phyloP scores from a whole-genome alignment of 148 eudicot species.

The Camellia lanceoleosa region DNA sequence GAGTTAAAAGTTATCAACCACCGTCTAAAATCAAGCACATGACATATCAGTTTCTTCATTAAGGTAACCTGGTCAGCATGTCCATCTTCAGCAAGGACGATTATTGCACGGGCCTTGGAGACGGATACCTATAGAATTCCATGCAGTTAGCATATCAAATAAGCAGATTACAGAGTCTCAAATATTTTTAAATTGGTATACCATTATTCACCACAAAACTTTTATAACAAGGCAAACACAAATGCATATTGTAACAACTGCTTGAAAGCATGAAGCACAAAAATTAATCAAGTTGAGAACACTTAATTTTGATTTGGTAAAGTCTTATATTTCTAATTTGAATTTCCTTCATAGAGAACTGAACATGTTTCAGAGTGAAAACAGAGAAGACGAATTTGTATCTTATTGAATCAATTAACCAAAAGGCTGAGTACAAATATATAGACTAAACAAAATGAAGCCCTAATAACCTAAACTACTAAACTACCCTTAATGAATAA shows the following conservation, averaged over 20 bases:
- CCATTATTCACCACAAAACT: background rate
- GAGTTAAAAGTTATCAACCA: background rate
- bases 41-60: background rate
- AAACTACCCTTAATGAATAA: no score
- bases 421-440: no score
- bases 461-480: no score
- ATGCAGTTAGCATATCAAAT: conserved; percentile 19
- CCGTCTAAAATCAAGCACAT: background rate
- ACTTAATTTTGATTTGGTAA: background rate
- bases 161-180: background rate
- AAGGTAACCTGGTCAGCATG: conserved; percentile 55
- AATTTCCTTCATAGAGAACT: background rate
- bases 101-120: conserved; percentile 59
- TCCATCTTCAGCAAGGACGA: conserved; percentile 67
- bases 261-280: background rate
- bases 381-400: no score
- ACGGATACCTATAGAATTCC: conserved; percentile 42
- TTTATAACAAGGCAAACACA: background rate
- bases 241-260: background rate
- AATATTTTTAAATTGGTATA: background rate
- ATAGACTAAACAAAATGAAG: no score
- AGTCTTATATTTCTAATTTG: background rate
- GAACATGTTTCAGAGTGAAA: background rate
- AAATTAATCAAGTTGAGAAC: background rate
- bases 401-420: no score